Conservation (phyloP, 2,329 filamentous ascomycete species). For the Monosporascus sp. region DNA sequence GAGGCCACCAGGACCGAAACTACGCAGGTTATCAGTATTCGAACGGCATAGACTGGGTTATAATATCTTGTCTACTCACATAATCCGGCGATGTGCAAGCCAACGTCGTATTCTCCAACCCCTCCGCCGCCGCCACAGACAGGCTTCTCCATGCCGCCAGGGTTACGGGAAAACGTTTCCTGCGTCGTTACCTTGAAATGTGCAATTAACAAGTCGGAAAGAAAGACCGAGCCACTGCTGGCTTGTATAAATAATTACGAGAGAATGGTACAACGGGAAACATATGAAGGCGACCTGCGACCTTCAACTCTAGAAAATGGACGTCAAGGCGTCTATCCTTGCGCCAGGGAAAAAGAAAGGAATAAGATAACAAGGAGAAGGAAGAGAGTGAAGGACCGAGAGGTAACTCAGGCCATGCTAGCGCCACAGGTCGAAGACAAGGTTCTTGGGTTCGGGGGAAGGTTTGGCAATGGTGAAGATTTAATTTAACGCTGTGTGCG, state of each 20-base stretch:
- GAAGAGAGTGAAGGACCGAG: conserved; percentile 13
- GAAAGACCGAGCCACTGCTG: neutral
- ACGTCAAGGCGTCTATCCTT: conserved; percentile 18
- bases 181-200: too few relatives aligned
- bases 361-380: conserved; percentile 16
- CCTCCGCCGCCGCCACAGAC: conserved; percentile 32
- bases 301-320: conserved; percentile 21
- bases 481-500: neutral
- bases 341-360: conserved; percentile 15
- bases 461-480: neutral
- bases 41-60: neutral
- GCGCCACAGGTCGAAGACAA: conserved; percentile 9
- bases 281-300: conserved; percentile 34
- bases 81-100: conserved; percentile 36
- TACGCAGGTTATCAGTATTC: conserved; percentile 11
- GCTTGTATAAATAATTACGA: neutral
- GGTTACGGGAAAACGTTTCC: too few relatives aligned
- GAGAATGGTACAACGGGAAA: conserved; percentile 15
- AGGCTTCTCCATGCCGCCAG: conserved; percentile 28
- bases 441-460: neutral
- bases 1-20: conserved; percentile 37
- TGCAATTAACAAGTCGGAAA: neutral
- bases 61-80: conserved; percentile 28
- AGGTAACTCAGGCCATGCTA: conserved; percentile 16
- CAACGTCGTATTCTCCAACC: conserved; percentile 36